Evolutionary conservation across 164 flowering plant genomes (phyloP).

Genomic region (Vitis rotundifolia): DNA sequence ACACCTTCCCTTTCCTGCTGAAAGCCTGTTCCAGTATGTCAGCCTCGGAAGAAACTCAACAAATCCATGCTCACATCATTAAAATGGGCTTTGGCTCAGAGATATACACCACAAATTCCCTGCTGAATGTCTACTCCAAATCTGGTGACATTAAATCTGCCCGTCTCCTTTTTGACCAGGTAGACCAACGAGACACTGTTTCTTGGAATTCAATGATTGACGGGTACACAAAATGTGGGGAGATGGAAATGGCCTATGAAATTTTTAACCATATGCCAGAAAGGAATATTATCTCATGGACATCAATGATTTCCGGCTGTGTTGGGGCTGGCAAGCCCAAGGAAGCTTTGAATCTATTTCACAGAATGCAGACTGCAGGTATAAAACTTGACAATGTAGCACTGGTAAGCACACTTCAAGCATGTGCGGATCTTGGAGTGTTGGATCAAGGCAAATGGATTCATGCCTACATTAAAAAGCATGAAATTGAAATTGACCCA

Average conservation of each 20-base stretch:
- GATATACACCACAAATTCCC: slow-evolving; percentile 35
- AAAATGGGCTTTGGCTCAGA: slow-evolving; percentile 38
- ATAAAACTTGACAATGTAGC: slow-evolving; percentile 39
- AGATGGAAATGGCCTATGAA: slow-evolving; percentile 27
- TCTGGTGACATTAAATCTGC: slow-evolving; percentile 26
- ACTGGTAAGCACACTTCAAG: slow-evolving; percentile 39
- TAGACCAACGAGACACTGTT: slow-evolving; percentile 32
- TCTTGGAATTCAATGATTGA: slow-evolving; percentile 53
- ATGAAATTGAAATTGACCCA: slow-evolving; percentile 32
- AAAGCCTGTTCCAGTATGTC: slow-evolving; percentile 39
- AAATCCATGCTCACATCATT: slow-evolving; percentile 46
- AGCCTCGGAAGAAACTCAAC: slow-evolving; percentile 27
- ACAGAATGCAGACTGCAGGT: slow-evolving; percentile 38
- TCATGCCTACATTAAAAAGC: slow-evolving; percentile 36
- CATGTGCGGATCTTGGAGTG: slow-evolving; percentile 49
- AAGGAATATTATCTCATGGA: slow-evolving; percentile 43
- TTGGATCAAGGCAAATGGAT: slow-evolving; percentile 57
- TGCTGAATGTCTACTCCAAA: slow-evolving; percentile 38
- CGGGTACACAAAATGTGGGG: slow-evolving; percentile 36
- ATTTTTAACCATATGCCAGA: slow-evolving; percentile 36
- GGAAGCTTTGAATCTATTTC: slow-evolving; percentile 38
- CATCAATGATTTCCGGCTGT: slow-evolving; percentile 37
- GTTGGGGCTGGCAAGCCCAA: slow-evolving; percentile 25
- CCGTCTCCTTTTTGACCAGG: slow-evolving; percentile 30
- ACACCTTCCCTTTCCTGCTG: slow-evolving; percentile 57